A percentile compares a stretch with the other conserved stretches of the same genome.
These are phyloP conservation scores for Dothideomycetes sp. DNA, from an alignment of 2,329 filamentous ascomycete genomes.

Conservation along the genomic window DNA sequence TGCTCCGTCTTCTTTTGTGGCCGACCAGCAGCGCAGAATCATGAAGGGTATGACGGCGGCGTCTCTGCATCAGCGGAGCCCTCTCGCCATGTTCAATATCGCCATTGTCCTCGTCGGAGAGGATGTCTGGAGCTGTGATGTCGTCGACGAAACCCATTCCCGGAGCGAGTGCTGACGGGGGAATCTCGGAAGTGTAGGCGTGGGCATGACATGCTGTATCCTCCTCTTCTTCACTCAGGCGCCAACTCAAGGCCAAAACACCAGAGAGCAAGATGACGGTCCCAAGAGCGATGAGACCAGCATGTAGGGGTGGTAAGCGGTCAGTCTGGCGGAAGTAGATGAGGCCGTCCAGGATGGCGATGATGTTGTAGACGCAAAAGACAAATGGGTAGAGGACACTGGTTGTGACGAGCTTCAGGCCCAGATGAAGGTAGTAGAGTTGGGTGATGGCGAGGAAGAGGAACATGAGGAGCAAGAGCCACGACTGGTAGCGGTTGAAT, in stretches of 20 bases:
- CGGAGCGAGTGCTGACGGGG: constrained; percentile 63
- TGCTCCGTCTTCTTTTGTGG: constrained; percentile 17
- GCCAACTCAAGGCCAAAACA: constrained; percentile 87
- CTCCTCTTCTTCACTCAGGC: constrained; percentile 64
- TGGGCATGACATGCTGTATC: constrained; percentile 37
- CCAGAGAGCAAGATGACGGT: constrained; percentile 77
- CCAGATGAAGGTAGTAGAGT: constrained; percentile 88
- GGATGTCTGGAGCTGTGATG: constrained; percentile 26
- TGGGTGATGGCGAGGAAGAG: constrained; percentile 75
- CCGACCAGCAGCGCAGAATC: constrained; percentile 6
- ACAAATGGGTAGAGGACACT: constrained; percentile 93
- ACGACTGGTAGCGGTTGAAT: constrained; percentile 91
- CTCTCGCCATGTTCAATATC: constrained; percentile 7
- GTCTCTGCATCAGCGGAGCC: constrained; percentile 10
- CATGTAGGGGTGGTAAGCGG: constrained; percentile 63
- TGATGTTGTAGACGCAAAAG: constrained; percentile 98
- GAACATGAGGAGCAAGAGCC: constrained; percentile 76
- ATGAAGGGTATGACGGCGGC: constrained; percentile 2
- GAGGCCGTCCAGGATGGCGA: constrained; percentile 90
- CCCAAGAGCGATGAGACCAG: constrained; percentile 72
- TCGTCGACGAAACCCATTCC: constrained; percentile 73
- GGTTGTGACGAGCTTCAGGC: constrained; percentile 88
- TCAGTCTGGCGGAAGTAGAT: constrained; percentile 93
- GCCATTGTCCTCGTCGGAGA: constrained; percentile 40
- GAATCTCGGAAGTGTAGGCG: constrained; percentile 24